Evolutionary conservation across 257 asterid genomes (phyloP).

Genomic region (Solanum commersonii): DNA sequence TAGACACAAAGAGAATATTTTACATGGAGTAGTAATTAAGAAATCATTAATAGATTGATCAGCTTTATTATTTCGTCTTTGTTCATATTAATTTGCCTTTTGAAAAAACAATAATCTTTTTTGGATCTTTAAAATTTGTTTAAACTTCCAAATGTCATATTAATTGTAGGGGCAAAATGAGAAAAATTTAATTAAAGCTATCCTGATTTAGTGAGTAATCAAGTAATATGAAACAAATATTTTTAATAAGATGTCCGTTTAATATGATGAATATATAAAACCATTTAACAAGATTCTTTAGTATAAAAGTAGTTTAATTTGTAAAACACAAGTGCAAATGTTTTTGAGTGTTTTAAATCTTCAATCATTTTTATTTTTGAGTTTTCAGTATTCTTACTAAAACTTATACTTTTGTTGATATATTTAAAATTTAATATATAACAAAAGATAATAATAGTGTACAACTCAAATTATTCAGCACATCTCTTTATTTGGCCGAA

Average conservation of each 20-base stretch:
- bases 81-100: neutral
- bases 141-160: neutral
- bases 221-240: too few relatives aligned
- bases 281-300: neutral
- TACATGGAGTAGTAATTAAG: neutral
- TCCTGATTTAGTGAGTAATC: neutral
- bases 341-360: neutral
- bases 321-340: neutral
- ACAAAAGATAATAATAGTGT: neutral
- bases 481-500: neutral
- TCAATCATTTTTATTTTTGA: neutral
- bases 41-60: too few relatives aligned
- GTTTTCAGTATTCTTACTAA: neutral
- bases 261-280: neutral
- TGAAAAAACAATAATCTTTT: too few relatives aligned
- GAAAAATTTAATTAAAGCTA: too few relatives aligned
- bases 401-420: neutral
- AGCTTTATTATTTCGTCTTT: too few relatives aligned
- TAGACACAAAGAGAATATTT: too few relatives aligned
- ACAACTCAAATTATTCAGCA: neutral
- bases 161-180: neutral
- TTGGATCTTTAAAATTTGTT: neutral
- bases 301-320: neutral
- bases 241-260: neutral
- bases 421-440: neutral